A percentile compares a stretch with the other conserved stretches of the same genome.
Conservation (phyloP, 176 grass and related monocot species). For the Carex parvula region DNA sequence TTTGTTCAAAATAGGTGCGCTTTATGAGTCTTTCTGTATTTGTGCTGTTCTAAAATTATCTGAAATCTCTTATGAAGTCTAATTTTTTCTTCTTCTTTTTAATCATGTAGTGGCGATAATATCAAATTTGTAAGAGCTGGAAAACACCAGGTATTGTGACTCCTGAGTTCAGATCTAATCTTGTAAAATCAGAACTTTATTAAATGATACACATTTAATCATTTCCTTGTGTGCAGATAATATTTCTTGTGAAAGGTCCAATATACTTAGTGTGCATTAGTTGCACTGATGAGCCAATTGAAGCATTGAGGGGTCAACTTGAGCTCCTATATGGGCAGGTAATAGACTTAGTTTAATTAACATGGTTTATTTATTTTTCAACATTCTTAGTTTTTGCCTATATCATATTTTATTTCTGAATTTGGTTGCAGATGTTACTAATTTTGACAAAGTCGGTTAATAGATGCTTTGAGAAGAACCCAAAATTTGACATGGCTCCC, state of each 20-base stretch:
- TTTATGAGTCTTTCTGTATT: neutral
- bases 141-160: constrained; percentile 70
- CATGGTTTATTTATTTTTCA: constrained; percentile 23
- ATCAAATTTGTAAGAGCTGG: constrained; percentile 94
- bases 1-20: constrained; percentile 87
- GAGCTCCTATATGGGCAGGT: constrained; percentile 99
- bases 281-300: constrained; percentile 84
- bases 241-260: constrained; percentile 97
- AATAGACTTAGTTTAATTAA: neutral
- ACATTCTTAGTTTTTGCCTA: constrained; percentile 18
- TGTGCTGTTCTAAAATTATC: constrained; percentile 10
- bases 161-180: constrained; percentile 59
- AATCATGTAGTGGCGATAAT: constrained; percentile 57
- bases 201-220: constrained; percentile 20
- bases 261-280: constrained; percentile 98
- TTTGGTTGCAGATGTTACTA: constrained; percentile 72
- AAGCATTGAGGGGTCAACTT: constrained; percentile 69
- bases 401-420: neutral
- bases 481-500: constrained; percentile 92
- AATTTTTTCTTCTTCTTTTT: constrained; percentile 8
- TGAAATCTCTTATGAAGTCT: neutral
- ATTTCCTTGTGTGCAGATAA: constrained; percentile 50
- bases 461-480: constrained; percentile 96
- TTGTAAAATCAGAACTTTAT: constrained; percentile 26
- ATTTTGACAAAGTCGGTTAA: constrained; percentile 94